A percentile compares a stretch with the other conserved stretches of the same genome.
Conservation (phyloP, 2,329 filamentous ascomycete genomes). For the Trichothecium roseum region DNA sequence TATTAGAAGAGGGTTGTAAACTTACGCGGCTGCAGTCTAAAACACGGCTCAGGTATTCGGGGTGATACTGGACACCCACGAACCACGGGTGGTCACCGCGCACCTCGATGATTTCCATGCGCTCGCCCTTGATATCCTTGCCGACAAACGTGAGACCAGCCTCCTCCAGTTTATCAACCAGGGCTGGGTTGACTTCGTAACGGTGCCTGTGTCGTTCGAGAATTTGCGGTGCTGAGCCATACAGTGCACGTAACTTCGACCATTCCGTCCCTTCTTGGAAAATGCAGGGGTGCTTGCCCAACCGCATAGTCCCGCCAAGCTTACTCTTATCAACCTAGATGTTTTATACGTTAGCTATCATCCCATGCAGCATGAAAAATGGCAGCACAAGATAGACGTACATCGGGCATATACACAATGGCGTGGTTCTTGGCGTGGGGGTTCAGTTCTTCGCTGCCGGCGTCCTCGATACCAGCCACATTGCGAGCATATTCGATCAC, state of each 20-base stretch:
- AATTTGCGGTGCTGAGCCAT: conserved; percentile 47
- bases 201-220: conserved; percentile 77
- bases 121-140: conserved; percentile 66
- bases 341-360: neutral
- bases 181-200: conserved; percentile 81
- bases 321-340: conserved; percentile 45
- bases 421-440: conserved; percentile 53
- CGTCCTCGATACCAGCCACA: conserved; percentile 51
- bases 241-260: conserved; percentile 67
- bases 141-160: conserved; percentile 67
- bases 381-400: conserved; percentile 7
- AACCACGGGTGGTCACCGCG: conserved; percentile 77
- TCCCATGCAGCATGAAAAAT: neutral
- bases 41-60: conserved; percentile 73
- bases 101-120: conserved; percentile 78
- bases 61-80: conserved; percentile 84
- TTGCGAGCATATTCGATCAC: conserved; percentile 82
- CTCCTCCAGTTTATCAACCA: conserved; percentile 56
- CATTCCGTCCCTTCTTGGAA: conserved; percentile 71
- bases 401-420: conserved; percentile 88
- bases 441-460: conserved; percentile 46
- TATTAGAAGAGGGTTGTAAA: too few relatives aligned
- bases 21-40: too few relatives aligned
- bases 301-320: conserved; percentile 78
- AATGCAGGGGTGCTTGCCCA: conserved; percentile 62